Percentiles rank a stretch among this genome's conserved stretches.
phyloP scores from a whole-genome alignment of 305 asterid genomes.

The Plantago lanceolata region DNA sequence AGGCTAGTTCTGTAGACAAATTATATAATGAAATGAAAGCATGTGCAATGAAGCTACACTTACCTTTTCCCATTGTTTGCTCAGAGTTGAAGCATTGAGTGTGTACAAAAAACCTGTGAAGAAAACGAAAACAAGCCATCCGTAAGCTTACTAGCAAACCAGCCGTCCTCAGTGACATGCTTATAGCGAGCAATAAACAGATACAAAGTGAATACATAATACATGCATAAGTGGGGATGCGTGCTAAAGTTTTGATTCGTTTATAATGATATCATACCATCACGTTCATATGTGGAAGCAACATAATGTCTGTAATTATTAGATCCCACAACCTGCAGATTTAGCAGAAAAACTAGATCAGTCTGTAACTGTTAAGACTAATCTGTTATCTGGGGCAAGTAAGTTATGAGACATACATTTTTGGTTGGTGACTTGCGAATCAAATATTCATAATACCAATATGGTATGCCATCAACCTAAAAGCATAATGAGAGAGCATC shows the following conservation, averaged over 20 bases:
- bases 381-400: slow-evolving; percentile 11
- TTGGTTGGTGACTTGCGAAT: slow-evolving; percentile 87
- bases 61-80: slow-evolving; percentile 81
- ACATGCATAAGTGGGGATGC: too few relatives aligned
- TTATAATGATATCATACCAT: slow-evolving; percentile 46
- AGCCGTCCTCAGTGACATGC: background rate
- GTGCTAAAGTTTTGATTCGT: too few relatives aligned
- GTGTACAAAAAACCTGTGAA: slow-evolving; percentile 80
- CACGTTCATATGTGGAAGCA: slow-evolving; percentile 84
- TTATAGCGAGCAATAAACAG: background rate
- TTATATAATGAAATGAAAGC: background rate
- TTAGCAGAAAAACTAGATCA: slow-evolving; percentile 22
- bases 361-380: slow-evolving; percentile 21
- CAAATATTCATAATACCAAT: slow-evolving; percentile 89
- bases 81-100: slow-evolving; percentile 79
- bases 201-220: background rate
- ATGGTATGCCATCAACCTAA: slow-evolving; percentile 83
- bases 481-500: slow-evolving; percentile 18
- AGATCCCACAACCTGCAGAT: slow-evolving; percentile 61
- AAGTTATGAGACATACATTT: slow-evolving; percentile 43
- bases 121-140: background rate
- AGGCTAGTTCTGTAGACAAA: too few relatives aligned
- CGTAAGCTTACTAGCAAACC: background rate
- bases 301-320: slow-evolving; percentile 78
- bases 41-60: slow-evolving; percentile 23